phyloP scores from a whole-genome alignment of 352 stramenopile species.

The Globisporangium irregulare region DNA sequence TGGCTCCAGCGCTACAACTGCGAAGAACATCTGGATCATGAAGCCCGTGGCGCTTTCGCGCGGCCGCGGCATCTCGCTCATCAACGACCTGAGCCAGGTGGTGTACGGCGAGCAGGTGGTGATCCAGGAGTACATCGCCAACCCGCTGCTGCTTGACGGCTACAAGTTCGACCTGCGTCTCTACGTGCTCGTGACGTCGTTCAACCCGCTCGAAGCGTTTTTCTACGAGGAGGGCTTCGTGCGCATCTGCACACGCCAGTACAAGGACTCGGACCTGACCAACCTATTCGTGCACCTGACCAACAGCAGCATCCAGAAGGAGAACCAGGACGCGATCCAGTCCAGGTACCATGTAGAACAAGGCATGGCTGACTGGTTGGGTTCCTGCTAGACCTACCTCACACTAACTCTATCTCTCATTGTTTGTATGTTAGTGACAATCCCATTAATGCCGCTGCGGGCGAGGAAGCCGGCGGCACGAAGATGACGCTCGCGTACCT shows the following conservation, averaged over 20 bases:
- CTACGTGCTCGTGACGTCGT: conserved; percentile 94
- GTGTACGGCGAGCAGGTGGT: conserved; percentile 88
- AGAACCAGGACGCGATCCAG: conserved; percentile 52
- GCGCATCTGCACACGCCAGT: conserved; percentile 84
- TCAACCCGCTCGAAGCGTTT: conserved; percentile 91
- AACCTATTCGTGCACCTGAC: conserved; percentile 91
- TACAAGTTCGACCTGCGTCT: conserved; percentile 93
- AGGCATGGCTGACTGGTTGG: background rate
- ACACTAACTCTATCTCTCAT: background rate
- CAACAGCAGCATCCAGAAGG: conserved; percentile 94
- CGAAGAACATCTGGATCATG: conserved; percentile 93
- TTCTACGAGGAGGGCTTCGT: conserved; percentile 94
- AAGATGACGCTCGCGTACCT: conserved; percentile 83
- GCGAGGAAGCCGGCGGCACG: conserved; percentile 59
- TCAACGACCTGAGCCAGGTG: conserved; percentile 86
- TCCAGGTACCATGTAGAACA: conserved; percentile 17
- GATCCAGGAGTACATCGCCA: conserved; percentile 88
- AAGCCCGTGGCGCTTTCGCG: conserved; percentile 91
- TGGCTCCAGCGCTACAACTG: background rate
- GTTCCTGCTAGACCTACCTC: background rate
- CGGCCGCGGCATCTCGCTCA: conserved; percentile 90
- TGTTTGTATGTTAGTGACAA: conserved; percentile 20
- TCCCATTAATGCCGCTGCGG: conserved; percentile 35
- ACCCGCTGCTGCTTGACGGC: conserved; percentile 84
- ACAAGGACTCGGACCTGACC: conserved; percentile 69